Evolutionary conservation across 805 yeast species (phyloP).

Genomic region (Candida oleophila): DNA sequence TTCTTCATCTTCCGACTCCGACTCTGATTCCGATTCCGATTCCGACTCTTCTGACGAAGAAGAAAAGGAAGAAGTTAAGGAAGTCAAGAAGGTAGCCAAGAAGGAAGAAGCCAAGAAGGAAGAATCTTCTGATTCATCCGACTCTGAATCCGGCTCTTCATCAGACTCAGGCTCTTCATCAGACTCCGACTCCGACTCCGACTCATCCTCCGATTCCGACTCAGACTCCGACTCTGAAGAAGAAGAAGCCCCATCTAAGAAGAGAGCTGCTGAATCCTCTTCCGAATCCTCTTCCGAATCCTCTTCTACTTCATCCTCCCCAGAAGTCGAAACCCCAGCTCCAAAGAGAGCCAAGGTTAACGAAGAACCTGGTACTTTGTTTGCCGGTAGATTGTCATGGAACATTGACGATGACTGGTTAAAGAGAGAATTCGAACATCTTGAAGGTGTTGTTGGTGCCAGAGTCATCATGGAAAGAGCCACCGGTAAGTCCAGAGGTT

Average conservation of each 20-base stretch:
- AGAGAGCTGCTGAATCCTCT: constrained; percentile 25
- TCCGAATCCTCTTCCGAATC: constrained; percentile 41
- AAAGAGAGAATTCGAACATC: constrained; percentile 75
- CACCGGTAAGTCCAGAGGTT: constrained; percentile 92
- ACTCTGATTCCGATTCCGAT: constrained; percentile 21
- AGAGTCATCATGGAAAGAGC: constrained; percentile 93
- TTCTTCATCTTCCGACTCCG: constrained; percentile 19
- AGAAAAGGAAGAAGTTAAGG: constrained; percentile 17
- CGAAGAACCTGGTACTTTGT: constrained; percentile 80
- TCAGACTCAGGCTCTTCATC: constrained; percentile 30
- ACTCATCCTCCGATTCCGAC: constrained; percentile 26
- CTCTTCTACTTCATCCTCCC: constrained; percentile 38
- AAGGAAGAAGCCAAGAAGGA: constrained; percentile 16
- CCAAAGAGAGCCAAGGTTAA: constrained; percentile 55
- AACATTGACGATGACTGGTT: constrained; percentile 95
- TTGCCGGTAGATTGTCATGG: constrained; percentile 98
- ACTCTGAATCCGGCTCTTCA: constrained; percentile 18
- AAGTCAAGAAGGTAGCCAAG: constrained; percentile 14
- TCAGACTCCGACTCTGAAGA: constrained; percentile 32
- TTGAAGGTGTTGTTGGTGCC: constrained; percentile 82
- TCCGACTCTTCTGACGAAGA: constrained; percentile 17
- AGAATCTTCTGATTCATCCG: constrained; percentile 18
- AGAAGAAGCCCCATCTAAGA: constrained; percentile 27
- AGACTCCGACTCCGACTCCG: constrained; percentile 21
- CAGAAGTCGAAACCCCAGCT: constrained; percentile 22